Conservation (phyloP, 129 eudicot genomes). For the Pittosporum tobira region DNA sequence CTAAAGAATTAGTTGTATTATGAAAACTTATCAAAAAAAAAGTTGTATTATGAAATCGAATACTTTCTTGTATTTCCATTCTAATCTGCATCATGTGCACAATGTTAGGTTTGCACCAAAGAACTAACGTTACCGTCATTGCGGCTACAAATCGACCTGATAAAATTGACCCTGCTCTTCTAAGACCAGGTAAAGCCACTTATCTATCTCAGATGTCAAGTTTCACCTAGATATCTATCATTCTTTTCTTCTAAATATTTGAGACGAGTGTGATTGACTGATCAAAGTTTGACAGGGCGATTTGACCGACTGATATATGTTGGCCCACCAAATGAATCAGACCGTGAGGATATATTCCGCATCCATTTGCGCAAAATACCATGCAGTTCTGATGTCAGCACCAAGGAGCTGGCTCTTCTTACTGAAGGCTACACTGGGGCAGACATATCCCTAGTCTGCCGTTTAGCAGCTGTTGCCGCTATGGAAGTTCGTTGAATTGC, state of each 20-base stretch:
- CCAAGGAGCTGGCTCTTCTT: conserved; percentile 53
- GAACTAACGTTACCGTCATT: conserved; percentile 81
- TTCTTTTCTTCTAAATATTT: conserved; percentile 5
- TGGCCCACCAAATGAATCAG: conserved; percentile 72
- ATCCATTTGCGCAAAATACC: conserved; percentile 63
- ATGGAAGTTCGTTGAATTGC: conserved; percentile 50
- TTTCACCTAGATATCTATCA: neutral
- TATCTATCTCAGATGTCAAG: conserved; percentile 6
- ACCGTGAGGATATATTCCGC: conserved; percentile 65
- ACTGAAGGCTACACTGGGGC: conserved; percentile 94
- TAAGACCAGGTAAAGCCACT: conserved; percentile 73
- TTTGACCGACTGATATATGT: conserved; percentile 82
- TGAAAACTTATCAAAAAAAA: neutral
- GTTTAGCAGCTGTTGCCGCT: conserved; percentile 73
- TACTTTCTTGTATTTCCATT: neutral
- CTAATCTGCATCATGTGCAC: conserved; percentile 1
- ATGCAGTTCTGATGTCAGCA: conserved; percentile 59
- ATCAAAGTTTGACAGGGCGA: conserved; percentile 44
- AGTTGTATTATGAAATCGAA: neutral
- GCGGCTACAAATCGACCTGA: conserved; percentile 98
- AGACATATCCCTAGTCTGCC: conserved; percentile 69
- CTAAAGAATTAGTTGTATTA: too few relatives aligned
- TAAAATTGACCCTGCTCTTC: conserved; percentile 86
- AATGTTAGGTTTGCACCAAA: conserved; percentile 63
- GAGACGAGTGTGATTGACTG: conserved; percentile 13